Evolutionary conservation across 371 early-diverging fungal species (phyloP).

Genomic region (Homolaphlyctis polyrhiza): DNA sequence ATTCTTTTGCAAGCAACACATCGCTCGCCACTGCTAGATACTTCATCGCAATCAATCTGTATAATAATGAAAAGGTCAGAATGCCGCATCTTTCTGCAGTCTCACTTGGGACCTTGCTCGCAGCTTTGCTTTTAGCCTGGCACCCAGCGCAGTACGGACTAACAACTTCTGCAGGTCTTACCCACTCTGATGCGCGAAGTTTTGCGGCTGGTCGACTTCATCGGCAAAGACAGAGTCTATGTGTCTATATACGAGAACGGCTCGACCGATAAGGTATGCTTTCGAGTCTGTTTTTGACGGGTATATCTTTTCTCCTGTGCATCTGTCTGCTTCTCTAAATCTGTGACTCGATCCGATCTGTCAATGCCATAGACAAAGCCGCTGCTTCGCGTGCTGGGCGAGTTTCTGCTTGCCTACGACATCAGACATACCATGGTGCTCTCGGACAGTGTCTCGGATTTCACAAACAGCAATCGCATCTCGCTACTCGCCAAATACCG

Average conservation of each 20-base stretch:
- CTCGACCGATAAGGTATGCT: not conserved
- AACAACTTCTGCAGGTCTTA: not conserved
- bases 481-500: conserved; percentile 42
- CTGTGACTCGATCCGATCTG: no score
- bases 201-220: not conserved
- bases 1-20: no score
- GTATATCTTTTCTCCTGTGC: no score
- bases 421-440: not conserved
- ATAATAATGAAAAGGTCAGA: not conserved
- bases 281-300: not conserved
- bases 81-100: no score
- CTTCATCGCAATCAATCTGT: not conserved
- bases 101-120: not conserved
- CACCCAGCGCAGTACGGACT: no score
- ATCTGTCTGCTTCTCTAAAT: no score
- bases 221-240: not conserved
- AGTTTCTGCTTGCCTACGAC: not conserved
- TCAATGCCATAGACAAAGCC: not conserved
- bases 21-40: no score
- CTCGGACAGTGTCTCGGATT: not conserved
- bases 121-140: no score
- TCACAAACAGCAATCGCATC: conserved; percentile 26
- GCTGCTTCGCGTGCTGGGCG: not conserved
- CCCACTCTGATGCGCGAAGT: not conserved
- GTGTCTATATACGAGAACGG: not conserved